Evolutionary conservation across 345 rosid genomes (phyloP).

Genomic region (Trapa incisa): DNA sequence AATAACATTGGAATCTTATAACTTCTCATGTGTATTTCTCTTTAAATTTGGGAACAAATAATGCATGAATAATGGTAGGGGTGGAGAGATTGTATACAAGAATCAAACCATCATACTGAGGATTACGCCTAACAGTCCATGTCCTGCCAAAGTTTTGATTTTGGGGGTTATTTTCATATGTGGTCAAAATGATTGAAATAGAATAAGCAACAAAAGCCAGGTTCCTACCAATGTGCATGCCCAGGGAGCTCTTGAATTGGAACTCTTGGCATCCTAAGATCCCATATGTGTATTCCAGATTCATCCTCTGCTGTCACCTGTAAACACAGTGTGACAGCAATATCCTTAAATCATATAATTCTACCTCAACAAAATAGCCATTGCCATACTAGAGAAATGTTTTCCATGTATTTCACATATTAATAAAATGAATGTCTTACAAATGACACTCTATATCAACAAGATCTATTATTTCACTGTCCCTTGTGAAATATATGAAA

Average conservation of each 20-base stretch:
- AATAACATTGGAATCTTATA: background rate
- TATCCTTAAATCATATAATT: background rate
- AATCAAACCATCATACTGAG: slow-evolving; percentile 67
- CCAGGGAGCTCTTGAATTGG: slow-evolving; percentile 70
- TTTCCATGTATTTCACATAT: too few species aligned
- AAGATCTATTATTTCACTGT: too few species aligned
- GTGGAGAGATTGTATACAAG: slow-evolving; percentile 37
- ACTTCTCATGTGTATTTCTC: background rate
- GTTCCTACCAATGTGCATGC: slow-evolving; percentile 64
- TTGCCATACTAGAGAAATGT: background rate
- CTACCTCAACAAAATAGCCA: background rate
- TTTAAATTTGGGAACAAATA: background rate
- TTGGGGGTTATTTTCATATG: background rate
- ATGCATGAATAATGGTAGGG: background rate
- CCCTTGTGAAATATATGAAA: too few species aligned
- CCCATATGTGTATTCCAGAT: slow-evolving; percentile 68
- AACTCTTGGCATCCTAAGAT: slow-evolving; percentile 50
- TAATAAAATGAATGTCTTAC: too few species aligned
- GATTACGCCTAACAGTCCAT: slow-evolving; percentile 77
- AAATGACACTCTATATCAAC: too few species aligned
- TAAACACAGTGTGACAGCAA: background rate
- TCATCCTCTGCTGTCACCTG: slow-evolving; percentile 82
- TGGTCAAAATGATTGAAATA: slow-evolving; percentile 5
- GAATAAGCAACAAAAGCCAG: background rate
- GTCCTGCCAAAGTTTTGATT: slow-evolving; percentile 46